Conservation (phyloP, 139 green algal species). For the Chara braunii region DNA sequence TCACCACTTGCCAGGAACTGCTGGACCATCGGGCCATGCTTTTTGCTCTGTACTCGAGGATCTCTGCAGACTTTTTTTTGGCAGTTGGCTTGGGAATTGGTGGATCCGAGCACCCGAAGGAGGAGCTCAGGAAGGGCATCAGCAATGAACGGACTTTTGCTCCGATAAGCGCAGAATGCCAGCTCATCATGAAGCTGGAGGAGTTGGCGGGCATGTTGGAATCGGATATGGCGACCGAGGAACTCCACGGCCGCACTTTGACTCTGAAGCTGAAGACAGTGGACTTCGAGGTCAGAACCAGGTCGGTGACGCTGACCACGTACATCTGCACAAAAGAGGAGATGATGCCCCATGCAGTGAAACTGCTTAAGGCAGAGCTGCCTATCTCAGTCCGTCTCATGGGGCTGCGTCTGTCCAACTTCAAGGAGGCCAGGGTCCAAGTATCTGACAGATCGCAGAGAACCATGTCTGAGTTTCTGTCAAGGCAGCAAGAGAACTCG, state of each 20-base stretch:
- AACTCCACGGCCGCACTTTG: constrained; percentile 28
- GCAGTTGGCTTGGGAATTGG: constrained; percentile 41
- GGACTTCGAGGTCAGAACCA: constrained; percentile 46
- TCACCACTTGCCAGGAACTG: constrained; percentile 41
- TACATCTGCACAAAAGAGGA: constrained; percentile 49
- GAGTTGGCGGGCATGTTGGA: constrained; percentile 23
- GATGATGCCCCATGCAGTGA: constrained; percentile 51
- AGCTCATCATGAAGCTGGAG: constrained; percentile 31
- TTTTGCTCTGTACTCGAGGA: constrained; percentile 35
- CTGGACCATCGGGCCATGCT: constrained; percentile 30
- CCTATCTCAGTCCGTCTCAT: constrained; percentile 69
- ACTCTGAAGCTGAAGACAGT: constrained; percentile 45
- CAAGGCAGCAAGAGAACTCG: background rate
- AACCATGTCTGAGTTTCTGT: constrained; percentile 5
- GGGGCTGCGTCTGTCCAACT: constrained; percentile 57
- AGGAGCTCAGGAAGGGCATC: constrained; percentile 41
- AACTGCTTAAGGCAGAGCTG: constrained; percentile 63
- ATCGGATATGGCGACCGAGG: constrained; percentile 25
- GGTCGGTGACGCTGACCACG: constrained; percentile 53
- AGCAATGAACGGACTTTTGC: constrained; percentile 47
- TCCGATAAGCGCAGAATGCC: constrained; percentile 1
- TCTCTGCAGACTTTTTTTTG: constrained; percentile 43
- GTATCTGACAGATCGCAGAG: background rate
- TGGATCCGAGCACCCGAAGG: constrained; percentile 9
- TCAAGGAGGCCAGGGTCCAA: constrained; percentile 38